A percentile compares a stretch with the other conserved stretches of the same genome.
Evolutionary conservation across 257 asterid genomes (phyloP).

Genomic region (Capsicum chinense): DNA sequence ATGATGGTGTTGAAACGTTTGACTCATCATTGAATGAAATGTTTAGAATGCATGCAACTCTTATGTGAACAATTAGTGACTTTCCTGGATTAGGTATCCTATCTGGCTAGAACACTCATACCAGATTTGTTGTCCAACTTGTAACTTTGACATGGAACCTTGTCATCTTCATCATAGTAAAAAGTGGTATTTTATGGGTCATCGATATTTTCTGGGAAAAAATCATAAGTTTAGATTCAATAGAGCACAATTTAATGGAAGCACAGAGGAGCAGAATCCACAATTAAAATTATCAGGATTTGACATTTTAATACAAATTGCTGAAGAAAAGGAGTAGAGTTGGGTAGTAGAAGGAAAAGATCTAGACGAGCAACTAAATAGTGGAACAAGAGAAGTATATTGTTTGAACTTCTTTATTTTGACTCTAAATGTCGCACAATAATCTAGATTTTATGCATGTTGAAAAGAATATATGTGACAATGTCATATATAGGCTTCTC

Average conservation of each 20-base stretch:
- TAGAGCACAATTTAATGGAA: background rate
- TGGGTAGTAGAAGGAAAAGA: background rate
- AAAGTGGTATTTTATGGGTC: background rate
- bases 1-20: background rate
- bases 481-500: background rate
- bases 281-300: background rate
- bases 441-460: background rate
- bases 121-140: background rate
- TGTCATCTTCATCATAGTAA: background rate
- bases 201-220: background rate
- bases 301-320: background rate
- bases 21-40: background rate
- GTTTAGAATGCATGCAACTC: background rate
- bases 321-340: background rate
- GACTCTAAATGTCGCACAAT: background rate
- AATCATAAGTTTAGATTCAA: background rate
- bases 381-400: background rate
- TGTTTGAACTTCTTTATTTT: background rate
- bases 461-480: background rate
- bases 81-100: background rate
- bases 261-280: background rate
- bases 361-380: background rate
- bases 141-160: background rate
- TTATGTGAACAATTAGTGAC: conserved; percentile 4
- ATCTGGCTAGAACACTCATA: background rate